Evolutionary conservation across 257 asterid species (phyloP).

Genomic region (Penstemon davidsonii): DNA sequence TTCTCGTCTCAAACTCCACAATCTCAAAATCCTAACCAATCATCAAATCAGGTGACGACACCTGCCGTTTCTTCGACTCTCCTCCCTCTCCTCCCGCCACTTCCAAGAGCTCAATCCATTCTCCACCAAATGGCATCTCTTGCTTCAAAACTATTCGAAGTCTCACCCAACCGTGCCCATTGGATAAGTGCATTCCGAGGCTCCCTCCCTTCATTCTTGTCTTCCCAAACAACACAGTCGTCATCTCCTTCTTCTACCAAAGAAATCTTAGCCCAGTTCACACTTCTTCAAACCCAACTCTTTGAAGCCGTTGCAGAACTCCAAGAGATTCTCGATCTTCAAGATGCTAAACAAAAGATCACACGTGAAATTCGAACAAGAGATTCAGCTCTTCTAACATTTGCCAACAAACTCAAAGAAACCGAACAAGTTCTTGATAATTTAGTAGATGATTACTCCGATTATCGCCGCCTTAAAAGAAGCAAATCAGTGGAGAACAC

Average conservation of each 20-base stretch:
- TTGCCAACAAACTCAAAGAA: slow-evolving; percentile 76
- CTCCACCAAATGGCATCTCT: slow-evolving; percentile 86
- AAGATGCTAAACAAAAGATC: slow-evolving; percentile 75
- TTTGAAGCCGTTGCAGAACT: slow-evolving; percentile 87
- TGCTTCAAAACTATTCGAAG: slow-evolving; percentile 77
- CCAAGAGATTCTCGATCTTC: slow-evolving; percentile 89
- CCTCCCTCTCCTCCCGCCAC: slow-evolving; percentile 91
- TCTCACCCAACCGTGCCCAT: slow-evolving; percentile 72
- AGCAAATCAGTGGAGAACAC: slow-evolving; percentile 43
- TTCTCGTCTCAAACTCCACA: slow-evolving; percentile 57
- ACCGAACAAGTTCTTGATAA: slow-evolving; percentile 74
- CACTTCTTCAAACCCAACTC: slow-evolving; percentile 70
- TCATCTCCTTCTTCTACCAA: slow-evolving; percentile 55
- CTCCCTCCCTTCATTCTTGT: slow-evolving; percentile 67
- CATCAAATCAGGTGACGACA: slow-evolving; percentile 38
- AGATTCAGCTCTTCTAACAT: slow-evolving; percentile 66
- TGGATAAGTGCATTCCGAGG: slow-evolving; percentile 84
- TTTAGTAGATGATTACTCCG: slow-evolving; percentile 81
- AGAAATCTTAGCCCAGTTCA: slow-evolving; percentile 64
- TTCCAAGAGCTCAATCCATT: slow-evolving; percentile 83
- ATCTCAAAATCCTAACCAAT: slow-evolving; percentile 46
- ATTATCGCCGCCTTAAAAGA: slow-evolving; percentile 68
- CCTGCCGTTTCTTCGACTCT: slow-evolving; percentile 67
- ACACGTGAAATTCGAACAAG: slow-evolving; percentile 57
- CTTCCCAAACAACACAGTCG: slow-evolving; percentile 54